Evolutionary conservation across 73 alveolate genomes (phyloP).

Genomic region (Symbiodinium natans): DNA sequence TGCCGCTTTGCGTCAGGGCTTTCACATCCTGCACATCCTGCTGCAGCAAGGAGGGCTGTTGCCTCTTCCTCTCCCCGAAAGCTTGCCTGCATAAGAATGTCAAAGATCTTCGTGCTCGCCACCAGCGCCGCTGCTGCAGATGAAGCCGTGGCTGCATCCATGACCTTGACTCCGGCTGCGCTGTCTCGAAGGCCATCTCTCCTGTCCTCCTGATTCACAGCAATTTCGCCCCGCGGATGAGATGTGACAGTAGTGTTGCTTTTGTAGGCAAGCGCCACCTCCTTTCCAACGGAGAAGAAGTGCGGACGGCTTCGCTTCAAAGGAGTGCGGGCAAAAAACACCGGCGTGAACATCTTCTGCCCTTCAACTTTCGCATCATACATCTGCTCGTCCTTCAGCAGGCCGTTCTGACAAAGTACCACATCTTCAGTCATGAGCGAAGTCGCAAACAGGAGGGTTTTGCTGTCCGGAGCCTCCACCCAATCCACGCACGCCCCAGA

Average conservation of each 20-base stretch:
- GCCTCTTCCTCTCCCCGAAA: no score
- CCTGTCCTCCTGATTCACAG: not conserved
- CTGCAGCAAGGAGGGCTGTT: no score
- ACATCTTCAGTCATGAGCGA: not conserved
- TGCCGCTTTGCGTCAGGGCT: no score
- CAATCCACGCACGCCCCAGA: not conserved
- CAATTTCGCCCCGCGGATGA: not conserved
- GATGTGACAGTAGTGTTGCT: not conserved
- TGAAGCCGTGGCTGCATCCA: not conserved
- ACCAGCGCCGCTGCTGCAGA: no score
- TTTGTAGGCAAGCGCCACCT: not conserved
- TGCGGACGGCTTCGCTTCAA: not conserved
- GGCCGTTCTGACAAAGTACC: not conserved
- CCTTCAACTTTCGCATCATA: not conserved
- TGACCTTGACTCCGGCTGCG: not conserved
- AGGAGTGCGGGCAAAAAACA: not conserved
- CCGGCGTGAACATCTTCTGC: not conserved
- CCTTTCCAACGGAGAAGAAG: not conserved
- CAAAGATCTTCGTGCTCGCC: no score
- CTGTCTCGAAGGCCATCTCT: not conserved
- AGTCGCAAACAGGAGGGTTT: not conserved
- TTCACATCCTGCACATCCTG: no score
- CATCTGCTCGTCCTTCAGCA: not conserved
- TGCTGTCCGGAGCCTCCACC: not conserved
- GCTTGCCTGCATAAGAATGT: no score